Evolutionary conservation across 345 rosid genomes (phyloP), one percentile per base, ranked within the genome.

Genomic region (Rhizophora mangle): DNA sequence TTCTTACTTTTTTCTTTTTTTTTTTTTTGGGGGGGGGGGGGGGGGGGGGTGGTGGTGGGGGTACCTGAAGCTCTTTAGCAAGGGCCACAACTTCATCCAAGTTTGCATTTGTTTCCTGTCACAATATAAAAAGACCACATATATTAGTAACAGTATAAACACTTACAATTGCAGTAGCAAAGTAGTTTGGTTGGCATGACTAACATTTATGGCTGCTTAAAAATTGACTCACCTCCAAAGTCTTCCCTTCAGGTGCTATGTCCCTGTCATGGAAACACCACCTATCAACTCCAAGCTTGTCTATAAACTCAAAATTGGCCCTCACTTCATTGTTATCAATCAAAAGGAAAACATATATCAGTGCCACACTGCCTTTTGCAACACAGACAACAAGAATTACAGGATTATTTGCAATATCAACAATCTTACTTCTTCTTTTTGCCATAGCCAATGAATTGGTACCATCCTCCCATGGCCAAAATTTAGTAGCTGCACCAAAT

Each of bases 221-320:
- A 34, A 65, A 53, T 31, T n/a, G 2, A 71, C 72, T 78, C 54
- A 89, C 98, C 93, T 90, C 82, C 49, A 95, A 82, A 34, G 92
- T 87, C 70, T 69, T 75, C 30, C 89, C 97, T 66, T 90, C 92
- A 24, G 97, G 97, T 36, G 99, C 96, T 16, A 95, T 88, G 80
- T 95, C 97, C 69, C 97, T 88, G 74, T 95, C 99, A 70, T 95
- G 99, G 80, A 95, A 95, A 79, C 97, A 92, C 99, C 99, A 92
- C 69, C 78, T 57, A 60, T 92, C 96, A 82, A 95, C 92, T 71
- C 99, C 99, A 71, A 95, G 89, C 82, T 92, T 95, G 78, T 86
- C 81, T 64, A 92, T 69, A 75, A 95, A 90, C 89, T 95, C 99
- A 69, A 95, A 92, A 82, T 95, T 95, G 67, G 96, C 99, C 75